Evolutionary conservation across 305 asterid genomes (phyloP), one percentile per base, ranked within the genome.

Genomic region (Stenogyne calaminthoides): DNA sequence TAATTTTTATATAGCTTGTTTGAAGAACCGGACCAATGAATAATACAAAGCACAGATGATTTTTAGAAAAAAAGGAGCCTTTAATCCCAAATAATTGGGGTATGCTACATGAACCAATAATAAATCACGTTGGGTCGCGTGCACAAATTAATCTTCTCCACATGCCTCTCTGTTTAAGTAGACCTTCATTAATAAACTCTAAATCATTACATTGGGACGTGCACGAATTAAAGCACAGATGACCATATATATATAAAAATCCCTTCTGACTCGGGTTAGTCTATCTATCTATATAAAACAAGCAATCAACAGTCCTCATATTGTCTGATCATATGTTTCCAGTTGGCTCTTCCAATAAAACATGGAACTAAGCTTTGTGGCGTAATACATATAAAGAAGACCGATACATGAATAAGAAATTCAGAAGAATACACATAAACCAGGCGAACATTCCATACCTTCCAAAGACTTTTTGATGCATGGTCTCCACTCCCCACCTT

Each of bases 401-500:
- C 47, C 36, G n/a, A 69, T 22, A 54, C 61, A 46, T 36, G 22
- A 25, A 46, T 49, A 47, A 36, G 62, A 46, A 7, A n/a, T 32
- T n/a, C 16, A 49, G 25, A 68, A 19, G 63, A n/a, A n/a, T n/a
- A n/a, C n/a, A 67, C 46, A 40, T 22, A 44, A 6, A 46, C 6
- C n/a, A 36, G 8, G 16, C 20, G 66, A 25, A 10, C 40, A 11
- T 22, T 49, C 60, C 60, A 15, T 81, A 91, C 96, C 95, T 86
- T 82, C 88, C 22, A 87, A 79, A 75, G 92, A 86, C 70, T 67
- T 83, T 84, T 85, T 84, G 77, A 85, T 84, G 88, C 97, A 93
- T 7, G 96, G 91, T 80, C 86, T 89, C 98, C 97, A 93, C 51
- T 82, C 91, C 20, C 91, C 92, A 67, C 90, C 83, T 86, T 83